Conservation (phyloP, 2,329 filamentous ascomycete genomes). For the Fusarium verrucosum region DNA sequence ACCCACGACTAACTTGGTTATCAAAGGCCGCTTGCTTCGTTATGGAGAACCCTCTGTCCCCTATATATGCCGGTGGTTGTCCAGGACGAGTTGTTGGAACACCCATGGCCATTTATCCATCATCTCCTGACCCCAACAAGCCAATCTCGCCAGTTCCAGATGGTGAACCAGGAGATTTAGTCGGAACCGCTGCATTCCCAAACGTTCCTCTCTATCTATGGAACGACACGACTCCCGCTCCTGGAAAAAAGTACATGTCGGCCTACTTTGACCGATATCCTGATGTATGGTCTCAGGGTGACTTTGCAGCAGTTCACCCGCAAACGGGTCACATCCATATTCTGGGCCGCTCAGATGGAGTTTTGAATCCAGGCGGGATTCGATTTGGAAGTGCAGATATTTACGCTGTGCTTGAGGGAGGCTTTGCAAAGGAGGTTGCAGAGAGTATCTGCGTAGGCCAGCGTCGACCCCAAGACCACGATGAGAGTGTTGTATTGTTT, state of each 20-base stretch:
- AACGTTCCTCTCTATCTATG: slow-evolving; percentile 77
- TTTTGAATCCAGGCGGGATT: slow-evolving; percentile 81
- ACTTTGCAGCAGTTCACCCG: slow-evolving; percentile 78
- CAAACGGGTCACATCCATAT: slow-evolving; percentile 71
- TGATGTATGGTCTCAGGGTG: slow-evolving; percentile 83
- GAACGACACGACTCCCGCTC: slow-evolving; percentile 60
- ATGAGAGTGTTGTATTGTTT: slow-evolving; percentile 66
- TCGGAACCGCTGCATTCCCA: slow-evolving; percentile 75
- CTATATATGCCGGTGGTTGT: slow-evolving; percentile 67
- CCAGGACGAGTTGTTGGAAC: slow-evolving; percentile 62
- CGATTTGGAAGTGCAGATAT: slow-evolving; percentile 84
- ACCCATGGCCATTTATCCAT: slow-evolving; percentile 68
- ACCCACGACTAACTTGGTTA: neutral
- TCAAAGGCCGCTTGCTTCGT: slow-evolving; percentile 66
- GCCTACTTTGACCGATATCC: slow-evolving; percentile 71
- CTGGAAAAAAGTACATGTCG: slow-evolving; percentile 65
- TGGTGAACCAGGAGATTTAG: slow-evolving; percentile 78
- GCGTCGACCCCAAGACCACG: slow-evolving; percentile 65
- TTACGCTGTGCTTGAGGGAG: slow-evolving; percentile 75
- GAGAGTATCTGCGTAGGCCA: slow-evolving; percentile 87
- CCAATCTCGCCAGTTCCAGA: slow-evolving; percentile 56
- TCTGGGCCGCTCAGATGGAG: slow-evolving; percentile 78
- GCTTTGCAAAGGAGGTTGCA: slow-evolving; percentile 69
- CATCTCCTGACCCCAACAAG: slow-evolving; percentile 54
- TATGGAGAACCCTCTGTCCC: slow-evolving; percentile 72